Percentiles rank a stretch among this genome's conserved stretches.
These are phyloP conservation scores for Fusarium guadeloupense DNA, from an alignment of 2,329 filamentous ascomycete genomes.

Conservation along the genomic window DNA sequence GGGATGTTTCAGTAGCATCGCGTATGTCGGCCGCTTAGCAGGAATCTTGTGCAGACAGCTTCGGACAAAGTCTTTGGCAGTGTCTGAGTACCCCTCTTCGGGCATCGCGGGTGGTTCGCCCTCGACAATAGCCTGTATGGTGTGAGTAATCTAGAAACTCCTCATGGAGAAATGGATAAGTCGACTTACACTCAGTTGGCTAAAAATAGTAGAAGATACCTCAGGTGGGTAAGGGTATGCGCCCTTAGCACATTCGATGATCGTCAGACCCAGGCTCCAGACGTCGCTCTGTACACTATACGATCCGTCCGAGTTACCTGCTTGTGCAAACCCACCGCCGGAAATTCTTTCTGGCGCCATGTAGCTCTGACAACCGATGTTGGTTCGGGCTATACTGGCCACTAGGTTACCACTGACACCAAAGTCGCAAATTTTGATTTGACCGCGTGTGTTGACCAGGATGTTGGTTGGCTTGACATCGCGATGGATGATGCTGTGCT, in stretches of 20 bases:
- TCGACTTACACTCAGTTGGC: conserved; percentile 87
- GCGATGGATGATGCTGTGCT: conserved; percentile 98
- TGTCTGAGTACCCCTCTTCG: conserved; percentile 77
- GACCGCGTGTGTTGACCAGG: conserved; percentile 85
- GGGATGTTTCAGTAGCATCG: conserved; percentile 85
- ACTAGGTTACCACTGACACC: conserved; percentile 96
- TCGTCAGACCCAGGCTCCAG: conserved; percentile 92
- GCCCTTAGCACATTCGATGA: conserved; percentile 96
- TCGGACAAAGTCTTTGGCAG: conserved; percentile 85
- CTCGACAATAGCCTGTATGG: conserved; percentile 87
- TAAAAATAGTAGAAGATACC: conserved; percentile 98
- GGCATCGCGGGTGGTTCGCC: conserved; percentile 94
- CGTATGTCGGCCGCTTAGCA: conserved; percentile 91
- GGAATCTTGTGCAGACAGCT: conserved; percentile 94
- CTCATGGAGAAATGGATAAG: background rate
- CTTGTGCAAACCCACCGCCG: conserved; percentile 79
- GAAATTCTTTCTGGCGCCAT: conserved; percentile 98
- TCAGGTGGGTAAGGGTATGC: conserved; percentile 96
- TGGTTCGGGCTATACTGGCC: conserved; percentile 96
- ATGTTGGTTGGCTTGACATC: conserved; percentile 99
- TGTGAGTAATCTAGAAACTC: conserved; percentile 14
- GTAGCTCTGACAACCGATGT: conserved; percentile 98
- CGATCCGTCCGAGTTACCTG: conserved; percentile 77
- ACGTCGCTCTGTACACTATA: conserved; percentile 99
- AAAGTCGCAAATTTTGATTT: conserved; percentile 98